Evolutionary conservation across 2,329 filamentous ascomycete genomes (phyloP), one percentile per base, ranked within the genome.

Genomic region (Trichoderma semiorbis): DNA sequence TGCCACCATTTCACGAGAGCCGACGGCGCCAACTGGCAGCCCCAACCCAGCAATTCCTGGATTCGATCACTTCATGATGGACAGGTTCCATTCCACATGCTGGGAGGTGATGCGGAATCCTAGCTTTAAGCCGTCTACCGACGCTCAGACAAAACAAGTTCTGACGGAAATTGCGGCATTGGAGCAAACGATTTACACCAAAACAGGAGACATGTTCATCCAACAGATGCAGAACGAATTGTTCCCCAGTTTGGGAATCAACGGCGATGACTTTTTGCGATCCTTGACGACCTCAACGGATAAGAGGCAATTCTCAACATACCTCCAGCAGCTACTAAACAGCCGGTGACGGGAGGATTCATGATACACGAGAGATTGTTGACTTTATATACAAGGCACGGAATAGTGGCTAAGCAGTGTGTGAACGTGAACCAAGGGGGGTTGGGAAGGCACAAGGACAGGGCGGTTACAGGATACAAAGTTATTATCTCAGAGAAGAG

Each of bases 61-160:
- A 7, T 99, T 99, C 79, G 94, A 97, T 76, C 88, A 89, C 71
- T 98, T 97, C 82, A 92, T 97, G 82, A 92, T 98, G 72, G 90
- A 93, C 57, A 89, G 92, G 26, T 97, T 99, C 83, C 95, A 97
- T 72, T 89, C 93, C 0, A 87, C 97, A 8, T 95, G 93, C 80
- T 99, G 96, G 96, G 92, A 93, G 53, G 90, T 98, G 7, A 89
- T 97, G 43, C 90, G 89, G 50, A 92, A 95, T 58, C 86, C 92
- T 7, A 87, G 87, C 24, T 98, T 98, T 86, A 92, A 92, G 74
- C 90, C 93, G 1, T 90, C 91, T 74, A 83, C 84, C 69, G 96
- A 99, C 79, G 94, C 95, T 1, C 94, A 97, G 83, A 93, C 93
- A 39, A 93, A 92, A 79, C 92, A 95, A 80, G 93, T 98, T 1